phyloP scores from a whole-genome alignment of 208 protist genomes.

The Leishmania major region DNA sequence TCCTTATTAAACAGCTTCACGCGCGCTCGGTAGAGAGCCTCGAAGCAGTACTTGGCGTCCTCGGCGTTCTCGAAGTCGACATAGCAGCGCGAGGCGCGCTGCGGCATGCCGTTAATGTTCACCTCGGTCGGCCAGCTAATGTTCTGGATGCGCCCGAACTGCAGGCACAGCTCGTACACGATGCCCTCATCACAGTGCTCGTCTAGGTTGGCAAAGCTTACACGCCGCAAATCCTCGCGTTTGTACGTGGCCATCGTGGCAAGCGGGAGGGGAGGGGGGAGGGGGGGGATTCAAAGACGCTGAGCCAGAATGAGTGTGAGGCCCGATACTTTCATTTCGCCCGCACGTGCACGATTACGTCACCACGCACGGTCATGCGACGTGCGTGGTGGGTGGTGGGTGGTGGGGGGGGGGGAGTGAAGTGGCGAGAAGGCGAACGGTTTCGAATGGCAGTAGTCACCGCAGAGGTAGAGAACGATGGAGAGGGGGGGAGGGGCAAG shows the following conservation, averaged over 20 bases:
- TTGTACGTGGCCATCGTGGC: constrained; percentile 67
- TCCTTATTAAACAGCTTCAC: constrained; percentile 77
- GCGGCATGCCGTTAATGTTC: constrained; percentile 50
- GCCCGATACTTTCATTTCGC: background rate
- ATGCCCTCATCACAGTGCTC: constrained; percentile 82
- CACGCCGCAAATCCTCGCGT: constrained; percentile 77
- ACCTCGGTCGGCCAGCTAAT: constrained; percentile 65
- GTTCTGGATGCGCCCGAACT: constrained; percentile 80
- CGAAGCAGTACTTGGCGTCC: constrained; percentile 91
- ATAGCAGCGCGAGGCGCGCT: constrained; percentile 74
- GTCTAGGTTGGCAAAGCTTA: constrained; percentile 73
- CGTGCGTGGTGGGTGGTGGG: background rate
- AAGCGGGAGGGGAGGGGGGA: background rate
- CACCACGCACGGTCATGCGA: background rate
- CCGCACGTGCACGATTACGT: background rate
- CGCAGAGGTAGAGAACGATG: background rate
- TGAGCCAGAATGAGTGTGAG: background rate
- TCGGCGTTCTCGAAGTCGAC: constrained; percentile 75
- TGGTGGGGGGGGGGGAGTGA: background rate
- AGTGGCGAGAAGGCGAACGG: background rate
- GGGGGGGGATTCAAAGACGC: background rate
- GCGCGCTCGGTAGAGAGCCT: constrained; percentile 61
- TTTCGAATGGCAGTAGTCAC: background rate
- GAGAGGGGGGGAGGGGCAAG: background rate
- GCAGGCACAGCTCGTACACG: constrained; percentile 79